These are phyloP conservation scores for Crassisporium funariophilum DNA, from an alignment of 768 basidiomycete species.

Conservation along the genomic window DNA sequence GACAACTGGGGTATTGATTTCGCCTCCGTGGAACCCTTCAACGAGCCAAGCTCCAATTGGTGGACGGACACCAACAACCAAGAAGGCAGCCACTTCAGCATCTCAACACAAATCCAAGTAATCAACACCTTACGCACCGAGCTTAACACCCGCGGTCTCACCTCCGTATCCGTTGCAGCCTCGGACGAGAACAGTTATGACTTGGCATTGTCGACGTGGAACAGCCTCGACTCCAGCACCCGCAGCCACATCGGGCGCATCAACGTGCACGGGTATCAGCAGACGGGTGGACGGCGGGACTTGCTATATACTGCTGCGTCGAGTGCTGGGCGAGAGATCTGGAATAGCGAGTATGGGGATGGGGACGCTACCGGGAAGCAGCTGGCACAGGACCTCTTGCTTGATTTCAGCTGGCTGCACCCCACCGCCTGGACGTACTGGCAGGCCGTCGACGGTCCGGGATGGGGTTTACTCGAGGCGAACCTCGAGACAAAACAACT, in stretches of 20 bases:
- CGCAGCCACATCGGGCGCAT: conserved; percentile 14
- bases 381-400: conserved; percentile 17
- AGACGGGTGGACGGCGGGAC: conserved; percentile 15
- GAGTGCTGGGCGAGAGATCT: conserved; percentile 14
- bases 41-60: conserved; percentile 19
- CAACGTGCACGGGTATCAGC: conserved; percentile 20
- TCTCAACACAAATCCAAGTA: conserved; percentile 13
- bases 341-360: conserved; percentile 21
- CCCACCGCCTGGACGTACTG: conserved; percentile 19
- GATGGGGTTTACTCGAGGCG: conserved; percentile 16
- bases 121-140: conserved; percentile 13
- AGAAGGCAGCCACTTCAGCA: conserved; percentile 20
- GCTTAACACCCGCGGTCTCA: conserved; percentile 17
- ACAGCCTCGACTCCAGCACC: conserved; percentile 16
- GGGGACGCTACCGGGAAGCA: conserved; percentile 13
- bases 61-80: conserved; percentile 22
- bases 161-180: conserved; percentile 10
- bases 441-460: conserved; percentile 16
- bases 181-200: conserved; percentile 20
- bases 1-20: conserved; percentile 20
- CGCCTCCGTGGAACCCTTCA: conserved; percentile 16
- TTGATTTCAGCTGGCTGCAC: conserved; percentile 21
- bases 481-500: conserved; percentile 13
- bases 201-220: conserved; percentile 15
- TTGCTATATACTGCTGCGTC: conserved; percentile 12